Percentiles rank a stretch among this genome's conserved stretches.
phyloP scores from a whole-genome alignment of 164 flowering plant species.

The Nymphaea colorata region DNA sequence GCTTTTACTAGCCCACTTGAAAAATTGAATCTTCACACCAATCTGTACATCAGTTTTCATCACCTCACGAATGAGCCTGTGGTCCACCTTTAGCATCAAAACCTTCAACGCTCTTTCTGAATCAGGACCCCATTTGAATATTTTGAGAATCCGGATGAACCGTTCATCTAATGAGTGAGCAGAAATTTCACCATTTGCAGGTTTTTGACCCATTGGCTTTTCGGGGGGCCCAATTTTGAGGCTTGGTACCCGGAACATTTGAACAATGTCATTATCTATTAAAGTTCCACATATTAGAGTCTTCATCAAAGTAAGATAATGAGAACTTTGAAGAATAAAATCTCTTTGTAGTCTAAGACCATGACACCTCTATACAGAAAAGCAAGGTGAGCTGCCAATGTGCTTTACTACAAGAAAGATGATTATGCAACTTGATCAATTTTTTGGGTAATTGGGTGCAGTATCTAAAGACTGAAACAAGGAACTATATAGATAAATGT shows the following conservation, averaged over 20 bases:
- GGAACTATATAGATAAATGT: background rate
- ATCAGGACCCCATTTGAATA: constrained; percentile 97
- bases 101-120: constrained; percentile 93
- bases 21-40: constrained; percentile 67
- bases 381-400: too few relatives aligned
- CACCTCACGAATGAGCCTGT: constrained; percentile 63
- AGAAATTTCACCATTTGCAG: constrained; percentile 17
- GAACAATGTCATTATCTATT: constrained; percentile 69
- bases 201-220: constrained; percentile 10
- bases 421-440: background rate
- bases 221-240: constrained; percentile 14
- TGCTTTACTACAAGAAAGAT: too few relatives aligned
- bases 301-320: background rate
- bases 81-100: constrained; percentile 70
- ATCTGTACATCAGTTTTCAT: constrained; percentile 59
- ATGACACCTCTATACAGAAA: background rate
- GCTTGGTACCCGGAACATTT: constrained; percentile 51
- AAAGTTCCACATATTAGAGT: background rate
- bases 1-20: constrained; percentile 83
- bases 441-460: background rate
- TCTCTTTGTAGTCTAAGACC: background rate
- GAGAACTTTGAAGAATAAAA: too few relatives aligned
- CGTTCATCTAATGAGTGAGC: constrained; percentile 66
- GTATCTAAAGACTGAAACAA: background rate
- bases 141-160: constrained; percentile 85